Evolutionary conservation across 2,329 filamentous ascomycete species (phyloP).

Genomic region (Colletotrichum zoysiae): DNA sequence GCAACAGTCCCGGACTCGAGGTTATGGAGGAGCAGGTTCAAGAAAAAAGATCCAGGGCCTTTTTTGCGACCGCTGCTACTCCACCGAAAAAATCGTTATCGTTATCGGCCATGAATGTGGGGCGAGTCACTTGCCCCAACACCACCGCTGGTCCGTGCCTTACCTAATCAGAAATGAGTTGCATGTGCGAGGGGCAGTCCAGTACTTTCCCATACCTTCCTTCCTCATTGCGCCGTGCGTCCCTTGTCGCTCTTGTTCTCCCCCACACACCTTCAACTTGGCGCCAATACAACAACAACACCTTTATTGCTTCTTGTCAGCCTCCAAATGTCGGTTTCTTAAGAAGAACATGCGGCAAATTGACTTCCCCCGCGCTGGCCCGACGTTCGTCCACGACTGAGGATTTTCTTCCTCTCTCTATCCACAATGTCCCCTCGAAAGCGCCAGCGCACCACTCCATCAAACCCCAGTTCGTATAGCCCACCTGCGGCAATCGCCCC

Average conservation of each 20-base stretch:
- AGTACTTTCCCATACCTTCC: too few species aligned
- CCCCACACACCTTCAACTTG: too few species aligned
- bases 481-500: slow-evolving; percentile 41
- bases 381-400: slow-evolving; percentile 23
- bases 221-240: too few species aligned
- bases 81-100: slow-evolving; percentile 18
- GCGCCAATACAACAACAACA: slow-evolving; percentile 18
- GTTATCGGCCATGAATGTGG: too few species aligned
- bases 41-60: slow-evolving; percentile 31
- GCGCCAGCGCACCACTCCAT: slow-evolving; percentile 54
- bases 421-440: slow-evolving; percentile 57
- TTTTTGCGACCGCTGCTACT: slow-evolving; percentile 34
- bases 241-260: too few species aligned
- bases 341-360: slow-evolving; percentile 39
- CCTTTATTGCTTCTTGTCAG: slow-evolving; percentile 12
- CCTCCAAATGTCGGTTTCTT: slow-evolving; percentile 25
- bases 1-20: slow-evolving; percentile 36
- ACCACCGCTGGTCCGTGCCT: too few species aligned
- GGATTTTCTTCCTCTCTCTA: background rate
- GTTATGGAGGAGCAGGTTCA: slow-evolving; percentile 23
- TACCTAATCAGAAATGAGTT: too few species aligned
- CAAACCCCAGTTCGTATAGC: slow-evolving; percentile 43
- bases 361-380: slow-evolving; percentile 27
- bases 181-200: too few species aligned
- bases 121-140: too few species aligned